A percentile compares a stretch with the other conserved stretches of the same genome.
Conservation (phyloP, 2,329 filamentous ascomycete species). For the Trichoderma harzianum region DNA sequence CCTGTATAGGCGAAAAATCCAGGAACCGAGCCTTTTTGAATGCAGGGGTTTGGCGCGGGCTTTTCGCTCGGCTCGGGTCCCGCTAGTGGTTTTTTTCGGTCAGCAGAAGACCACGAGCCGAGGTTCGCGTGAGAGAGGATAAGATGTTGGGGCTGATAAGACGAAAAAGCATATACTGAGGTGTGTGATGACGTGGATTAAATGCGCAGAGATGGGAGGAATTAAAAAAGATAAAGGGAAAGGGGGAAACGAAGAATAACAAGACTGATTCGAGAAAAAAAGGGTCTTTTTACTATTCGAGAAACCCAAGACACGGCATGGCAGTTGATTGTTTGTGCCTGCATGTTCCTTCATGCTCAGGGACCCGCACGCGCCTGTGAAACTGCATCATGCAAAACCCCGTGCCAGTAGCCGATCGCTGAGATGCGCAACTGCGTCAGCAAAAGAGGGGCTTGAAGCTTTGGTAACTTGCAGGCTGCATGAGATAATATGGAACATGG, state of each 20-base stretch:
- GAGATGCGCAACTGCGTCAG: background rate
- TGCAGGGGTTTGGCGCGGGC: conserved; percentile 11
- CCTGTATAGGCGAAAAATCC: conserved; percentile 9
- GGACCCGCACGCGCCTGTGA: background rate
- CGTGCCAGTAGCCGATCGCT: background rate
- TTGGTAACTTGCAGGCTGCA: background rate
- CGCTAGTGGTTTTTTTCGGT: conserved; percentile 2
- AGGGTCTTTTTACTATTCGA: background rate
- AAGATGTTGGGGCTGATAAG: conserved; percentile 4
- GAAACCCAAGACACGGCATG: background rate
- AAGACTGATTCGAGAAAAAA: background rate
- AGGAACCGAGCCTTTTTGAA: conserved; percentile 16
- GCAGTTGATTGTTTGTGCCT: background rate
- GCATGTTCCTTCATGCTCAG: background rate
- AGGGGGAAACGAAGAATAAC: background rate
- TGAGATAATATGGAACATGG: background rate
- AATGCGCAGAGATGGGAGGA: background rate
- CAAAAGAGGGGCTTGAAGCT: background rate
- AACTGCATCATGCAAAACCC: background rate
- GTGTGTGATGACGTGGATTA: background rate
- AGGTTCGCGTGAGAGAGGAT: conserved; percentile 2
- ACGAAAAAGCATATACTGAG: background rate
- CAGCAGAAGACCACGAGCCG: conserved; percentile 11
- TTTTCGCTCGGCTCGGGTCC: conserved; percentile 6
- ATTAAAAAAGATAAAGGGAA: background rate